Conservation (phyloP, 495 filamentous ascomycete species). For the Hyaloscypha hepaticicola region DNA sequence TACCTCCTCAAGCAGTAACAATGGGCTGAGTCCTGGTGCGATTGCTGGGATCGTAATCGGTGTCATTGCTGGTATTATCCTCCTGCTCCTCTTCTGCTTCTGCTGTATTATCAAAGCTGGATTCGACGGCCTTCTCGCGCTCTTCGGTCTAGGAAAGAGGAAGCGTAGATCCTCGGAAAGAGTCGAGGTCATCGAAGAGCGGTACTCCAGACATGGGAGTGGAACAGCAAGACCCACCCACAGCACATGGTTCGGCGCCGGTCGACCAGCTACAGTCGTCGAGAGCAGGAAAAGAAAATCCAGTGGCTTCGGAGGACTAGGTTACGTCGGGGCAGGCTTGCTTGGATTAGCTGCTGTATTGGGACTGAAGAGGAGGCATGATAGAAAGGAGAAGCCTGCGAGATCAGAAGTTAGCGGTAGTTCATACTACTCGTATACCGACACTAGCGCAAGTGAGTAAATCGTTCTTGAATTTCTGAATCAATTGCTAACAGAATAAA, state of each 20-base stretch:
- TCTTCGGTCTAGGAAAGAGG: conserved; percentile 60
- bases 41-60: conserved; percentile 96
- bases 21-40: conserved; percentile 73
- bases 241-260: conserved; percentile 66
- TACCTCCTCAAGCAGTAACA: conserved; percentile 35
- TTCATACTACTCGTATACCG: conserved; percentile 47
- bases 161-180: conserved; percentile 18
- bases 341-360: conserved; percentile 68
- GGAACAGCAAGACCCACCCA: conserved; percentile 42
- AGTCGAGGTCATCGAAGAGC: conserved; percentile 63
- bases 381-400: conserved; percentile 52
- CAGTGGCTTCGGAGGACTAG: conserved; percentile 51
- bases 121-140: conserved; percentile 61
- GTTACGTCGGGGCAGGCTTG: conserved; percentile 63
- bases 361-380: conserved; percentile 66
- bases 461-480: conserved; percentile 5
- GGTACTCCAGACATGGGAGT: conserved; percentile 54
- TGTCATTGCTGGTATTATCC: conserved; percentile 68
- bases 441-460: conserved; percentile 47
- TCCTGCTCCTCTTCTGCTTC: conserved; percentile 72
- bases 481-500: conserved; percentile 33
- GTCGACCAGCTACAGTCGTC: conserved; percentile 48
- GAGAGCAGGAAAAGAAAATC: conserved; percentile 52
- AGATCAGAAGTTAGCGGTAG: conserved; percentile 44
- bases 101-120: conserved; percentile 69